A percentile compares a stretch with the other conserved stretches of the same genome.
Conservation (phyloP, 2,329 filamentous ascomycete species). For the Ceratocystis cacaofunesta region DNA sequence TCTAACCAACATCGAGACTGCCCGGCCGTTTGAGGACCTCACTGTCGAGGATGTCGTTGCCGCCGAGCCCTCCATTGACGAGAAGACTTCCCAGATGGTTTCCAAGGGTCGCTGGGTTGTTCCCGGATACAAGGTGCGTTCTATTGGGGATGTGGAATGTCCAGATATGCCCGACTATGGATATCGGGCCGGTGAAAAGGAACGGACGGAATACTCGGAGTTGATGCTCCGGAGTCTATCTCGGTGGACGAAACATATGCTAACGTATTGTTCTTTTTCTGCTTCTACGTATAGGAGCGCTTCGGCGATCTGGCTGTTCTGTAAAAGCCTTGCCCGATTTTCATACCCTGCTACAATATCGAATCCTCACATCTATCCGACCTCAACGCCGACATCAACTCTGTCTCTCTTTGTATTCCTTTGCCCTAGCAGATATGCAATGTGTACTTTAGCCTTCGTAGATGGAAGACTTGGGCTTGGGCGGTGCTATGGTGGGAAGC, state of each 20-base stretch:
- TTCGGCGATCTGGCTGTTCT: conserved; percentile 93
- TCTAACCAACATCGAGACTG: conserved; percentile 91
- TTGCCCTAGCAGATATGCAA: conserved; percentile 24
- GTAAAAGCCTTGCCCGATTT: conserved; percentile 40
- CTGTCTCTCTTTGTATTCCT: conserved; percentile 24
- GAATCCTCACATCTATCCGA: conserved; percentile 1
- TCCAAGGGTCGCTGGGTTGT: conserved; percentile 97
- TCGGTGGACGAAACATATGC: neutral
- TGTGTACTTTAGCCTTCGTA: conserved; percentile 41
- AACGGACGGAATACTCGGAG: neutral
- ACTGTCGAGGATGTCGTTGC: conserved; percentile 94
- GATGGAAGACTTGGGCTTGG: conserved; percentile 37
- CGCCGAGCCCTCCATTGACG: conserved; percentile 90
- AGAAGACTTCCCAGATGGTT: conserved; percentile 88
- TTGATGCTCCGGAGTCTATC: neutral
- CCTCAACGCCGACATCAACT: conserved; percentile 3
- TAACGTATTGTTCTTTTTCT: neutral
- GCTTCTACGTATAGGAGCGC: conserved; percentile 58
- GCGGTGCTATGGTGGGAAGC: conserved; percentile 14
- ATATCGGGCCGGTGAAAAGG: neutral
- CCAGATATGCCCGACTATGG: neutral
- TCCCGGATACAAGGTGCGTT: conserved; percentile 90
- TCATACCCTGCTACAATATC: neutral
- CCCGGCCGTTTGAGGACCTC: conserved; percentile 88
- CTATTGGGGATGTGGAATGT: neutral